Evolutionary conservation across 2,329 filamentous ascomycete genomes (phyloP).

Genomic region (Nemania abortiva): DNA sequence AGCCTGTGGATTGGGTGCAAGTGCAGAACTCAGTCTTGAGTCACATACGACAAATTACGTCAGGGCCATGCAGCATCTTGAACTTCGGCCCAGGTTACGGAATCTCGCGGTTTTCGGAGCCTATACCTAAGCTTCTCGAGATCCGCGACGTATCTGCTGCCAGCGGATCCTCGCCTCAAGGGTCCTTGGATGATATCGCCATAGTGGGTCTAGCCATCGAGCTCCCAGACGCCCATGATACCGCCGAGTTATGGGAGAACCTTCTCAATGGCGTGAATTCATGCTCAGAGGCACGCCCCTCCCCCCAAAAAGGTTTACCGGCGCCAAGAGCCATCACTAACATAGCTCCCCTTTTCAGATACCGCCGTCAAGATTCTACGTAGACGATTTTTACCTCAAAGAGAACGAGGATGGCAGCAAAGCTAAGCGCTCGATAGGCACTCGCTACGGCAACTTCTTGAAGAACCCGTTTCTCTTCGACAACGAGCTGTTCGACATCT

Average conservation of each 20-base stretch:
- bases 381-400: constrained; percentile 33
- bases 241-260: constrained; percentile 33
- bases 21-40: constrained; percentile 31
- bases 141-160: constrained; percentile 32
- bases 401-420: constrained; percentile 28
- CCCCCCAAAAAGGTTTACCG: neutral
- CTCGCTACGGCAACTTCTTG: constrained; percentile 25
- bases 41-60: neutral
- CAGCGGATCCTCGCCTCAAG: neutral
- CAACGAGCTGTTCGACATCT: constrained; percentile 40
- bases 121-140: constrained; percentile 16
- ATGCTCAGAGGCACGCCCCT: constrained; percentile 28
- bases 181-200: constrained; percentile 32
- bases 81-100: constrained; percentile 34
- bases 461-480: constrained; percentile 39
- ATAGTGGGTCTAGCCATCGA: constrained; percentile 37
- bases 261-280: constrained; percentile 35
- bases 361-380: constrained; percentile 28
- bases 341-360: constrained; percentile 18
- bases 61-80: constrained; percentile 24
- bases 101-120: constrained; percentile 20
- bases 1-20: constrained; percentile 34
- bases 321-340: neutral
- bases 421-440: constrained; percentile 27
- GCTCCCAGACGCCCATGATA: constrained; percentile 31